These are phyloP conservation scores for Phaeosphaeriaceae sp. DNA, from an alignment of 2,329 filamentous ascomycete species.

Conservation along the genomic window DNA sequence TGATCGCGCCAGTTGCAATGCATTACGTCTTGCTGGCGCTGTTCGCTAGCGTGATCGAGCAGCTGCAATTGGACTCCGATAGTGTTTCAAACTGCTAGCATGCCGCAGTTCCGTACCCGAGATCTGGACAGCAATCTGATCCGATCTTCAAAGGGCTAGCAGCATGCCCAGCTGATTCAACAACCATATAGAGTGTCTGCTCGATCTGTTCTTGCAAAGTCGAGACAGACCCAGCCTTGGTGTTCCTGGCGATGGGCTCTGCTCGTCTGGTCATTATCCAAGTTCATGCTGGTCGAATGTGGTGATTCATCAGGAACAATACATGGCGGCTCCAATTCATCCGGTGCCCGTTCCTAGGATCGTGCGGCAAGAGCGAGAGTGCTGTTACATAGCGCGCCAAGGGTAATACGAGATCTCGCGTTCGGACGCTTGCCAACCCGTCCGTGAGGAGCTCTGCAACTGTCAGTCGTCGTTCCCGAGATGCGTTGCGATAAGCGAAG, in stretches of 20 bases:
- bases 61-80: background rate
- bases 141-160: background rate
- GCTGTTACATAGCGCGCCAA: background rate
- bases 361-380: background rate
- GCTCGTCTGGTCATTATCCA: background rate
- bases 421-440: background rate
- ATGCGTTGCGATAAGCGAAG: constrained; percentile 4
- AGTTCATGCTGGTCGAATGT: background rate
- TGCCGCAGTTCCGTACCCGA: background rate
- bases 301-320: background rate
- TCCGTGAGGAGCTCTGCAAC: background rate
- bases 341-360: background rate
- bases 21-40: too few relatives aligned
- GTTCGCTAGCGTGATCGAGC: background rate
- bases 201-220: background rate
- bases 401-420: constrained; percentile 2
- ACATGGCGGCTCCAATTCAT: background rate
- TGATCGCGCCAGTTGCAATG: too few relatives aligned
- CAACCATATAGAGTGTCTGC: background rate
- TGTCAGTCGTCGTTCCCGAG: constrained; percentile 5
- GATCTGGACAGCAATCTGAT: background rate
- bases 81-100: background rate
- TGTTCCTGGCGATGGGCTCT: background rate
- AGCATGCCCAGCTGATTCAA: background rate
- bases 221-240: background rate